Base-by-base conservation (phyloP, 108 stramenopile species). In the Conticribra guillardii region DNA sequence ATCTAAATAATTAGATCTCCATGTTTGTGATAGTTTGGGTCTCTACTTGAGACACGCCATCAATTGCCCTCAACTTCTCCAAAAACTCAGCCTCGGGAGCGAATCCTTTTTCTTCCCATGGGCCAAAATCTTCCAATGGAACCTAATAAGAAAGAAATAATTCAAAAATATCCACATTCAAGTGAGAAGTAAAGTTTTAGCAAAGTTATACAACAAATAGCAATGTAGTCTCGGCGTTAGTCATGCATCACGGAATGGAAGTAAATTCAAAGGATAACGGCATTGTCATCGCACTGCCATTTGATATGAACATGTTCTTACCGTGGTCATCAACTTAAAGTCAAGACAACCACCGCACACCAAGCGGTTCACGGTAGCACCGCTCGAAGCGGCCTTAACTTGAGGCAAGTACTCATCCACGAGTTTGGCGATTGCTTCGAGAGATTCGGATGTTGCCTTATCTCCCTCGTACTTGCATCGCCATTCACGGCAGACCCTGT, bases 401-500 rank as follows among this genome's bases (percentile, higher is more conserved):
- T 82, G 69, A 41, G 92, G 92, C 44, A 94, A 82, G 71, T 74
- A 87, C 59, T 94, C 89, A 30, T 91, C 92, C 8, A 91, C 85
- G 28, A 86, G 84, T 68, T 87, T 87, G 68, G 85, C 47, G 41
- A 91, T 80, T 11, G 84, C 88, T 62, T 88, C 89, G 24, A 94
- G 83, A 28, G 84, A 86, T 56, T 84, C 85, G 19, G 87, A 88
- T 46, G 79, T 82, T 0, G 82, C 64, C 82, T 94, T 94, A 66
- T 94, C 92, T 28, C 92, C 92, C 9, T 68, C 69, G 82, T 89
- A 94, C 80, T 94, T 74, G 89, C 92, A 94, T 44, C 92, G 67
- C 92, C 92, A 94, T 64, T 94, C 92, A 33, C 92, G 85, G 80
- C 92, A 94, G 44, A 94, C 92, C 0, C 89, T 73, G 73, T 90